These are phyloP conservation scores for Hawksworthiomyces lignivorus DNA, from an alignment of 2,329 filamentous ascomycete species.

Conservation along the genomic window DNA sequence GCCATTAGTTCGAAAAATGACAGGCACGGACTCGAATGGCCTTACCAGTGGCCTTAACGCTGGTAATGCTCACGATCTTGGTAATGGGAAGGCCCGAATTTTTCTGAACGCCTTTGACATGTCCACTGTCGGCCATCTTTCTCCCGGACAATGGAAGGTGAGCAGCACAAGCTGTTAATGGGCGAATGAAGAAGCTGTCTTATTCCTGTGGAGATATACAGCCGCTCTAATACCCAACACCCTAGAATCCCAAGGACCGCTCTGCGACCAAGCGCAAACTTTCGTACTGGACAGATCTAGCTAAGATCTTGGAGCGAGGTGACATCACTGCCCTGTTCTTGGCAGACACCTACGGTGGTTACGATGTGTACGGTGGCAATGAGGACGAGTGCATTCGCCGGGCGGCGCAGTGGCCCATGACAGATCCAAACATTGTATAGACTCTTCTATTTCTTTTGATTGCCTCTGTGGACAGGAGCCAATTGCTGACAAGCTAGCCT, in stretches of 20 bases:
- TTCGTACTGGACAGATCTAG: constrained; percentile 12
- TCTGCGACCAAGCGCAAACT: constrained; percentile 11
- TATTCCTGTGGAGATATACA: not conserved
- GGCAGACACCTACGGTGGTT: constrained; percentile 57
- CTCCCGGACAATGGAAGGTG: constrained; percentile 6
- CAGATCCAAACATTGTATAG: constrained; percentile 49
- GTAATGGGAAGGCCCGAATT: constrained; percentile 5
- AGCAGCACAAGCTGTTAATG: no score
- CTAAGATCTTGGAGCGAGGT: constrained; percentile 11
- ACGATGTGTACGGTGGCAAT: constrained; percentile 54
- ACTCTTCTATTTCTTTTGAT: no score
- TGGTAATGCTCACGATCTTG: constrained; percentile 5
- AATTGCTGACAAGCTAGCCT: constrained; percentile 1
- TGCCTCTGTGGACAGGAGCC: no score
- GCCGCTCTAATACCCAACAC: not conserved
- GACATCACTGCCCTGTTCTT: constrained; percentile 23
- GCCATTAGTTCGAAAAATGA: no score
- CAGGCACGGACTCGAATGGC: not conserved
- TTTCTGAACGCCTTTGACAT: constrained; percentile 9
- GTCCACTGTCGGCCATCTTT: constrained; percentile 5
- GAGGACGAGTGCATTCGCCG: constrained; percentile 53
- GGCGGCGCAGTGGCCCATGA: constrained; percentile 58
- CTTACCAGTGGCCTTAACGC: no score
- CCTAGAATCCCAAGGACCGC: constrained; percentile 15
- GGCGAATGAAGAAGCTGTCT: no score